phyloP scores from a whole-genome alignment of 2,329 filamentous ascomycete species.

The Xylaria sp. region DNA sequence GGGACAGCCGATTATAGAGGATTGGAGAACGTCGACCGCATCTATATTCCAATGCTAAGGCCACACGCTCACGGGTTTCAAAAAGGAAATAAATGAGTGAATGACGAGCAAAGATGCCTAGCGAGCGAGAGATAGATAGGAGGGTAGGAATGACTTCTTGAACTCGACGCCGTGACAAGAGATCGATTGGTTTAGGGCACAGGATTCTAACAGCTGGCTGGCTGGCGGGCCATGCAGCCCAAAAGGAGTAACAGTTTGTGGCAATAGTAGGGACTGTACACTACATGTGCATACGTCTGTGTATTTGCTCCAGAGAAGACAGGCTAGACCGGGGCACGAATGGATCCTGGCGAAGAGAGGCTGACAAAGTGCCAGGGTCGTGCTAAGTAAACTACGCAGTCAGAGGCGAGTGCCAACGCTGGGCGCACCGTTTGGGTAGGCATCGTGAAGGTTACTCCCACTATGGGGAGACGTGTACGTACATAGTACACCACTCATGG shows the following conservation, averaged over 20 bases:
- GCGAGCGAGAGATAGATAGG: constrained; percentile 38
- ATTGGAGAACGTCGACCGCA: constrained; percentile 36
- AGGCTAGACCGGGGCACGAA: constrained; percentile 35
- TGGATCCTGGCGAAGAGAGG: constrained; percentile 34
- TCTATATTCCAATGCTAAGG: constrained; percentile 42
- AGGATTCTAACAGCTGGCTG: constrained; percentile 43
- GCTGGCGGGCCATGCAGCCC: constrained; percentile 46
- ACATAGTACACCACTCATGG: background rate
- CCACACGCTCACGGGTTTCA: constrained; percentile 39
- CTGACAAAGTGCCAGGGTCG: constrained; percentile 38
- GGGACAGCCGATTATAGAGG: constrained; percentile 40
- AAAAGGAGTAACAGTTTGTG: constrained; percentile 42
- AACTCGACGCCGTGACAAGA: constrained; percentile 39
- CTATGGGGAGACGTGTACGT: constrained; percentile 1
- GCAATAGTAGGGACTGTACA: constrained; percentile 18
- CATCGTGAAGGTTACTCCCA: constrained; percentile 25
- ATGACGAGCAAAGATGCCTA: constrained; percentile 38
- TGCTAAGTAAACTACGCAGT: constrained; percentile 32
- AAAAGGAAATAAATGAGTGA: constrained; percentile 43
- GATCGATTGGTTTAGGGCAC: constrained; percentile 48
- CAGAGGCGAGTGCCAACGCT: constrained; percentile 17
- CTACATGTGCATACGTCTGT: constrained; percentile 1
- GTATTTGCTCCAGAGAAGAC: constrained; percentile 20
- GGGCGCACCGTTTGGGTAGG: background rate
- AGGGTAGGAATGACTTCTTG: constrained; percentile 47